Conservation (phyloP, 2,329 filamentous ascomycete species). For the Raffaelea albimanens region DNA sequence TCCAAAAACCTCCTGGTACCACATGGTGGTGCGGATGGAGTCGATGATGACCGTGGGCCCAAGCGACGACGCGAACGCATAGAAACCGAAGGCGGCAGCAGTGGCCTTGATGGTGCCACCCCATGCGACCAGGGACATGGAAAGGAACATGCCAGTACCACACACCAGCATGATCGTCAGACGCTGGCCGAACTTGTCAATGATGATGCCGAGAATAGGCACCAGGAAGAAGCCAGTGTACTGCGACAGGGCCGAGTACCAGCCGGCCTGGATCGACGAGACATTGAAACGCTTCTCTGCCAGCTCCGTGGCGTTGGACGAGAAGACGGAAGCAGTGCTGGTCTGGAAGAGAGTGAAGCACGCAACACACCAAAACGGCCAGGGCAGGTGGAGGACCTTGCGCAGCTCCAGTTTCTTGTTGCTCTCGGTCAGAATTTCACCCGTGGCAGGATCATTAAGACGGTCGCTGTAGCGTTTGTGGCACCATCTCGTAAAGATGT, state of each 20-base stretch:
- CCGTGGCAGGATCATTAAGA: conserved; percentile 41
- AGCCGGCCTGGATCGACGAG: conserved; percentile 45
- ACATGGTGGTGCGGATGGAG: conserved; percentile 48
- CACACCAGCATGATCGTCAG: conserved; percentile 27
- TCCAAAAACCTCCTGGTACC: conserved; percentile 37
- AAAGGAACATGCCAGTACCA: conserved; percentile 38
- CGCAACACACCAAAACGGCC: conserved; percentile 49
- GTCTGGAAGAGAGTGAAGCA: conserved; percentile 50
- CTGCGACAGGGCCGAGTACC: conserved; percentile 48
- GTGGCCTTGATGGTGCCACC: conserved; percentile 38
- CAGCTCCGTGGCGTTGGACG: conserved; percentile 50
- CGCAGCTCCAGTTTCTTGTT: conserved; percentile 45
- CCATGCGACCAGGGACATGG: conserved; percentile 47
- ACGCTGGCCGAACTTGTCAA: conserved; percentile 31
- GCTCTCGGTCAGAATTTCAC: conserved; percentile 49
- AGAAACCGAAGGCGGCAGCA: conserved; percentile 50
- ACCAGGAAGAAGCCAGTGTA: conserved; percentile 50
- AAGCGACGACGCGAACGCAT: conserved; percentile 43
- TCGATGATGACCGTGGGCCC: conserved; percentile 53
- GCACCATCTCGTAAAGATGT: conserved; percentile 41
- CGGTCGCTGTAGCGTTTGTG: conserved; percentile 32
- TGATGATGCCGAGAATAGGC: conserved; percentile 33
- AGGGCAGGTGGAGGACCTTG: conserved; percentile 48
- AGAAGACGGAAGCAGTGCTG: conserved; percentile 42
- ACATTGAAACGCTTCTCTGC: conserved; percentile 50